phyloP scores from a whole-genome alignment of 1,284 basidiomycete genomes.

The Sphagnurus paluster region DNA sequence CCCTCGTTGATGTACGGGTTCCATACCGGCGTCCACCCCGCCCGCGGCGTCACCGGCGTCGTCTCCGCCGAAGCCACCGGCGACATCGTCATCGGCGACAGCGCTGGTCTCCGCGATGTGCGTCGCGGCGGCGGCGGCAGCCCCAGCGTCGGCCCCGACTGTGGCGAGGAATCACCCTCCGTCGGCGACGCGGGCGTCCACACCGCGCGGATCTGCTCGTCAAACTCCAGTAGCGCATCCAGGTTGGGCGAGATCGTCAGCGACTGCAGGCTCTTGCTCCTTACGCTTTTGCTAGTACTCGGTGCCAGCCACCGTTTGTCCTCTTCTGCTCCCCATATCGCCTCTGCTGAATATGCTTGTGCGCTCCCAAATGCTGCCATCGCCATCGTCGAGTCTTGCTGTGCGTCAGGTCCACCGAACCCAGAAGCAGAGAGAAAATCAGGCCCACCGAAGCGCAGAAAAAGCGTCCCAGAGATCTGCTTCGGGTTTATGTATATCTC shows the following conservation, averaged over 20 bases:
- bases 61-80: conserved; percentile 2
- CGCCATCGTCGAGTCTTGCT: too few species aligned
- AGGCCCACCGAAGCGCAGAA: too few species aligned
- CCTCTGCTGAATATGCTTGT: too few species aligned
- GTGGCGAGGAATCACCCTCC: conserved; percentile 9
- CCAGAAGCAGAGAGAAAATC: too few species aligned
- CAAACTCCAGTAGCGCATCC: conserved; percentile 60
- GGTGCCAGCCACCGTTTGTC: too few species aligned
- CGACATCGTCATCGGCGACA: conserved; percentile 9
- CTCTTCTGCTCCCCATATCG: too few species aligned
- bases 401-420: too few species aligned
- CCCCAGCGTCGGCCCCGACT: conserved; percentile 15
- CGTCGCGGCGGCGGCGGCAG: conserved; percentile 43
- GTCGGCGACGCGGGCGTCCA: conserved; percentile 15
- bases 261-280: too few species aligned
- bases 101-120: conserved; percentile 11
- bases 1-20: conserved; percentile 47
- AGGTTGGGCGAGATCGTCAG: conserved; percentile 61
- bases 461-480: too few species aligned
- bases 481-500: too few species aligned
- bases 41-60: conserved; percentile 2
- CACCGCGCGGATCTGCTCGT: conserved; percentile 41
- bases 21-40: conserved; percentile 20
- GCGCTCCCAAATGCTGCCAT: too few species aligned
- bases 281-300: too few species aligned